A percentile compares a stretch with the other conserved stretches of the same genome.
These are phyloP conservation scores for Metarhizium brunneum DNA, from an alignment of 2,329 filamentous ascomycete species.

Conservation along the genomic window DNA sequence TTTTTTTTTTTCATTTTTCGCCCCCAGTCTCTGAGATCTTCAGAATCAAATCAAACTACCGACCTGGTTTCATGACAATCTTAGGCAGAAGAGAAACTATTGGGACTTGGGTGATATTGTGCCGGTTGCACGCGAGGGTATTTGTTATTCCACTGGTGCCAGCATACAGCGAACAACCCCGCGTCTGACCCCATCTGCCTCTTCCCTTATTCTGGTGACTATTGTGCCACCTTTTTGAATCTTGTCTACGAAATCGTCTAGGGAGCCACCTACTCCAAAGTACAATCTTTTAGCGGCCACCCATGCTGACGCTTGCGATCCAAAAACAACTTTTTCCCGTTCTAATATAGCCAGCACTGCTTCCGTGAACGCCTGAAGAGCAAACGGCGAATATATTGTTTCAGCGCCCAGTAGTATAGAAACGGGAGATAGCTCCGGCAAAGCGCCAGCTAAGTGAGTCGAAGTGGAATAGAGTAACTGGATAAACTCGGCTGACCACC, in stretches of 20 bases:
- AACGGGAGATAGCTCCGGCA: background rate
- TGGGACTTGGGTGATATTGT: background rate
- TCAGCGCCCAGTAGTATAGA: slow-evolving; percentile 63
- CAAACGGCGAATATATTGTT: slow-evolving; percentile 74
- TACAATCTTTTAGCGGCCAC: slow-evolving; percentile 73
- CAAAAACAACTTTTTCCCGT: slow-evolving; percentile 24
- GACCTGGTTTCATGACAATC: background rate
- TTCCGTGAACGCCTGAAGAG: slow-evolving; percentile 58
- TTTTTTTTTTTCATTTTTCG: background rate
- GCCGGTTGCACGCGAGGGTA: background rate
- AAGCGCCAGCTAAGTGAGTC: slow-evolving; percentile 3
- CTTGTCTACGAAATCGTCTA: slow-evolving; percentile 60
- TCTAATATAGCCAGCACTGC: slow-evolving; percentile 52
- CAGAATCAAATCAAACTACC: background rate
- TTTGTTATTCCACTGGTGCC: background rate
- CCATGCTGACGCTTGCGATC: slow-evolving; percentile 47
- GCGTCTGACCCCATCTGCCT: slow-evolving; percentile 50
- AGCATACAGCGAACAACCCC: slow-evolving; percentile 39
- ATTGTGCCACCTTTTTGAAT: slow-evolving; percentile 38
- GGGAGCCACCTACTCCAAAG: slow-evolving; percentile 75
- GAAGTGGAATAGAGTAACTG: slow-evolving; percentile 38
- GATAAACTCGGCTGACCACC: slow-evolving; percentile 60
- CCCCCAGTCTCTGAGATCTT: background rate
- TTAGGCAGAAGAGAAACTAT: background rate
- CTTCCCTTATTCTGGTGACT: slow-evolving; percentile 45